Evolutionary conservation across 495 filamentous ascomycete genomes (phyloP), one percentile per base, ranked within the genome.

Genomic region (Hypoxylon intermedium): DNA sequence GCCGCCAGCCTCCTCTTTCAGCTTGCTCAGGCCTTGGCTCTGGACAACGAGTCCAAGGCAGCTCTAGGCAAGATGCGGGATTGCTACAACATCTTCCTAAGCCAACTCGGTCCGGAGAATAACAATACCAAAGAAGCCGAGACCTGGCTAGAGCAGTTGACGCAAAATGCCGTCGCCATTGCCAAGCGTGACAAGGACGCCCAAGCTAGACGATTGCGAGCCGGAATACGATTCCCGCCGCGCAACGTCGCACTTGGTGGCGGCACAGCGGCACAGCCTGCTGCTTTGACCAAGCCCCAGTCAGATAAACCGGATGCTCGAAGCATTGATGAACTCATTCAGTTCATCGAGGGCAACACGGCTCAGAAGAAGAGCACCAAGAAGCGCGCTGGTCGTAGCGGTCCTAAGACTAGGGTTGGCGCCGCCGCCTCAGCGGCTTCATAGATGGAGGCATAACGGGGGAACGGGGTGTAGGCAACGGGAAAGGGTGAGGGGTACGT

Each of bases 1-100:
- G 91, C 92, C 0, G 95, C 93, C n/a, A 97, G 93, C 15, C 86
- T 99, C 12, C 84, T 94, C 47, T 98, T 98, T 85, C 95, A 99
- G 80, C 84, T 97, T 40, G 92, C 94, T 2, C 95, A 99, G 70
- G 92, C 93, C 0, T 79, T 98, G 38, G 95, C 95, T 24, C 78
- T 98, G 12, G 94, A 98, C 68, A 87, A 94, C 60, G 92, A 98
- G 68, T 86, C 91, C 37, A 96, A 93, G 81, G 87, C 77, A 41
- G 92, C 95, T 18, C 92, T 98, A 38, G 83, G 82, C 67, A 87
- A 88, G 70, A 99, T 99, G 95, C 87, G 90, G 24, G 92, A 97
- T 67, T 92, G 91, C 38, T 95, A 92, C 79, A 94, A 89, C 75
- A 95, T 98, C 73, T 99, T 99, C 86, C 84, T 89, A 40, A 75